Base-by-base conservation (phyloP, 441 rosid genomes). In the Adansonia rubrostipa region DNA sequence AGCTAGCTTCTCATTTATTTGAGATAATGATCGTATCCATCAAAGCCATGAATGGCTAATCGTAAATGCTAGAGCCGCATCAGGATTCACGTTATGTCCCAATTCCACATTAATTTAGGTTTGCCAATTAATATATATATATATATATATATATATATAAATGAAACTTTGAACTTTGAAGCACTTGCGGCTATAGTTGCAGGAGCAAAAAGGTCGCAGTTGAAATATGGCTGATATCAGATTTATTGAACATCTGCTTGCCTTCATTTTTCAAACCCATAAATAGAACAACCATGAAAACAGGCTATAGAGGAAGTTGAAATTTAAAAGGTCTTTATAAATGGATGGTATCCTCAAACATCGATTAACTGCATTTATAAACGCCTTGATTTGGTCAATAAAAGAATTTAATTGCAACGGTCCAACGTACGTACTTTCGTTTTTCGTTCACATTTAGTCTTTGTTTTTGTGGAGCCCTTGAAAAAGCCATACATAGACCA, bases 381-480 rank as follows among this genome's bases (percentile, higher is more conserved):
- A 44, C 47, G 47, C 9, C 47, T 44, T 44, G 7, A 44, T 44
- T 44, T 44, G 47, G 47, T 44, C 47, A 44, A 44, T 44, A 7
- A 44, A 7, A 44, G 47, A 44, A 44, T 44, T 44, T 44, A 44
- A 44, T 44, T 44, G 44, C 44, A 40, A 40, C 44, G 5, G 44
- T 5, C 44, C 44, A 40, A 40, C 44, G 5, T 40, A 40, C 44
- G 44, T 2, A 28, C 33, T 28, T 28, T 28, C 33, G 33, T 28
- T 28, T 28, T 28, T 28, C 0, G 33, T 28, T 28, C 33, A 28
- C 33, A 28, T 28, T 28, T 33, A 53, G 62, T 51, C 24, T 51
- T 51, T 15, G 11, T 51, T 53, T 40, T 24, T 5, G 42, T 48
- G 73, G 73, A 69, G 57, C 73, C 73, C 57, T 69, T 69, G 57